phyloP scores from a whole-genome alignment of 106 monocot genomes.

The Dendrobium catenatum region DNA sequence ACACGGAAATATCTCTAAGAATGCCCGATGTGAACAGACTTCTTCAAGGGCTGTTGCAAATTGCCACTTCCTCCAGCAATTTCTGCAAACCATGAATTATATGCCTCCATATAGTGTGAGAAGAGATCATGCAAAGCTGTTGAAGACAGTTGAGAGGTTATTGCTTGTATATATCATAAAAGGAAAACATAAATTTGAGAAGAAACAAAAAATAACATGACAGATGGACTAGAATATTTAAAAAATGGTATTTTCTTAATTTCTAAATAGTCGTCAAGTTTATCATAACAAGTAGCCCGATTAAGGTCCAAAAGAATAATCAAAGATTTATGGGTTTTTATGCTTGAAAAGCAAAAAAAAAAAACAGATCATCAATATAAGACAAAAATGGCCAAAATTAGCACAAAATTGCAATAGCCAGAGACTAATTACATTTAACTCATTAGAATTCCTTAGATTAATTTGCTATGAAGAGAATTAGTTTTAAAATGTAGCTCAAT shows the following conservation, averaged over 20 bases:
- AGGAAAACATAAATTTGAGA: neutral
- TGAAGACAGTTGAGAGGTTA: slow-evolving; percentile 1
- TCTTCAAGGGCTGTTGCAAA: neutral
- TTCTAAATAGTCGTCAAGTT: neutral
- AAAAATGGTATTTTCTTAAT: neutral
- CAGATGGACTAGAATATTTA: neutral
- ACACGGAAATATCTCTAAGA: neutral
- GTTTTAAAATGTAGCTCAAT: no score
- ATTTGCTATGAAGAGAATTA: no score
- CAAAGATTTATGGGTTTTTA: neutral
- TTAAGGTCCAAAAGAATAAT: neutral
- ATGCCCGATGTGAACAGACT: neutral
- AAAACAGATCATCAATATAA: no score
- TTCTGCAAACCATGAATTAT: slow-evolving; percentile 76
- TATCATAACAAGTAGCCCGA: neutral
- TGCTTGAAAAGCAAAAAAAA: neutral
- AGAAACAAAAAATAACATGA: neutral
- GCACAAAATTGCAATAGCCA: no score
- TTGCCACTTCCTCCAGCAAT: slow-evolving; percentile 33
- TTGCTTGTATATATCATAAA: neutral
- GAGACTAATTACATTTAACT: no score
- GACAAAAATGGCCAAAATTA: no score
- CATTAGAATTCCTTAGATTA: no score
- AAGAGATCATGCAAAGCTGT: slow-evolving; percentile 86
- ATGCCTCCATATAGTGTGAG: slow-evolving; percentile 85